Evolutionary conservation across 495 filamentous ascomycete genomes (phyloP), one percentile per base, ranked within the genome.

Genomic region (Glonium stellatum): DNA sequence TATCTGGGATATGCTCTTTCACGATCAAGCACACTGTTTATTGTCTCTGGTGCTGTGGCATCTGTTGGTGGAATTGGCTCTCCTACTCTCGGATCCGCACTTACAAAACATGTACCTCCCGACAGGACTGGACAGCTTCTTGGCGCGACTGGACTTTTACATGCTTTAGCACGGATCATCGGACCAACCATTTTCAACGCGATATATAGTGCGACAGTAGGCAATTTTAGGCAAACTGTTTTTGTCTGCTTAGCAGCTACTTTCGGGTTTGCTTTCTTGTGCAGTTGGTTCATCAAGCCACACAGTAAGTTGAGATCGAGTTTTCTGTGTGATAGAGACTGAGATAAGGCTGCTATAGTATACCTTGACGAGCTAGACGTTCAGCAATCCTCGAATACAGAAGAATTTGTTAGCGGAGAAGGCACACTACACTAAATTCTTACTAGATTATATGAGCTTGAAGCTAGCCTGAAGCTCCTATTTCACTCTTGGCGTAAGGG

Each of bases 21-120:
- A 0, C 77, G 78, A 1, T 79, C 75, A 13, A 77, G 81, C 4
- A 63, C 70, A 0, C 51, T 87, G 1, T 81, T 87, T 71, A 80
- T 88, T 9, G 41, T 84, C 4, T 87, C 84, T 12, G 93, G 89
- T 50, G 75, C 84, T 21, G 65, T 88, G 21, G 85, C 89, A 1
- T 78, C 89, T 0, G 73, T 95, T 39, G 93, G 92, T 11, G 90
- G 92, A 2, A 84, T 97, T 54, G 92, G 84, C 0, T 85, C 84
- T 5, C 92, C 93, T 3, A 92, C 87, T 0, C 72, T 96, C 52
- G 88, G 95, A 65, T 83, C 86, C 0, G 79, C 88, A 0, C 73
- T 97, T 18, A 97, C 89, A 54, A 97, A 97, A 68, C 93, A 97
- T 69, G 85, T 97, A 0, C 89, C 92, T 4, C 79, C 81, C 9